These are phyloP conservation scores for Talaromyces borbonicus DNA, from an alignment of 495 filamentous ascomycete genomes.

Conservation along the genomic window DNA sequence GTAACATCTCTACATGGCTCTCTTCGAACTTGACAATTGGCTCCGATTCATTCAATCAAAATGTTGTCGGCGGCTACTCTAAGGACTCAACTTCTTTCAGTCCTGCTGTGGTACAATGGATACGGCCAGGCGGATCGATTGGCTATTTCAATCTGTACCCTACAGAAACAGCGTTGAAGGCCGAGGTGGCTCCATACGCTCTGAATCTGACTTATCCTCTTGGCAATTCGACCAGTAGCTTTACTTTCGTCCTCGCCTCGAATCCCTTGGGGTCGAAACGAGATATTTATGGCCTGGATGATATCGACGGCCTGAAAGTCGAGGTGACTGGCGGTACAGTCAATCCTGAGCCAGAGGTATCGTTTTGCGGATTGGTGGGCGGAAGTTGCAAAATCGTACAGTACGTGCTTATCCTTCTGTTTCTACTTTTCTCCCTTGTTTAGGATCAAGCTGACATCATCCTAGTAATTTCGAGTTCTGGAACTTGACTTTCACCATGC, in stretches of 20 bases:
- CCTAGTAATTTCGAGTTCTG: slow-evolving; percentile 26
- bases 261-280: slow-evolving; percentile 4
- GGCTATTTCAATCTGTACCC: slow-evolving; percentile 18
- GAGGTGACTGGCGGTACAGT: slow-evolving; percentile 7
- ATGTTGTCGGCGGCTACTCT: slow-evolving; percentile 25
- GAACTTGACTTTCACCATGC: slow-evolving; percentile 27
- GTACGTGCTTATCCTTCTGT: slow-evolving; percentile 2
- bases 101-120: slow-evolving; percentile 32
- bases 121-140: slow-evolving; percentile 14
- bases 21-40: slow-evolving; percentile 30
- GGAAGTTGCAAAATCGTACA: slow-evolving; percentile 4
- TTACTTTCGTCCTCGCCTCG: slow-evolving; percentile 9
- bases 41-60: slow-evolving; percentile 26
- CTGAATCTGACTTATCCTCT: slow-evolving; percentile 29
- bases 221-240: slow-evolving; percentile 13
- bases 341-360: neutral
- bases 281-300: slow-evolving; percentile 19
- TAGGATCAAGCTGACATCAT: neutral
- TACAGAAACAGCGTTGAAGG: slow-evolving; percentile 21
- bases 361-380: slow-evolving; percentile 4
- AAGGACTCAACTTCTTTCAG: slow-evolving; percentile 25
- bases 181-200: slow-evolving; percentile 17
- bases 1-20: slow-evolving; percentile 31
- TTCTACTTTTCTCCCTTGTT: neutral
- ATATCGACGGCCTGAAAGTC: slow-evolving; percentile 18